Evolutionary conservation across 108 stramenopile species (phyloP), one percentile per base, ranked within the genome.

Genomic region (Epithemia pelagica): DNA sequence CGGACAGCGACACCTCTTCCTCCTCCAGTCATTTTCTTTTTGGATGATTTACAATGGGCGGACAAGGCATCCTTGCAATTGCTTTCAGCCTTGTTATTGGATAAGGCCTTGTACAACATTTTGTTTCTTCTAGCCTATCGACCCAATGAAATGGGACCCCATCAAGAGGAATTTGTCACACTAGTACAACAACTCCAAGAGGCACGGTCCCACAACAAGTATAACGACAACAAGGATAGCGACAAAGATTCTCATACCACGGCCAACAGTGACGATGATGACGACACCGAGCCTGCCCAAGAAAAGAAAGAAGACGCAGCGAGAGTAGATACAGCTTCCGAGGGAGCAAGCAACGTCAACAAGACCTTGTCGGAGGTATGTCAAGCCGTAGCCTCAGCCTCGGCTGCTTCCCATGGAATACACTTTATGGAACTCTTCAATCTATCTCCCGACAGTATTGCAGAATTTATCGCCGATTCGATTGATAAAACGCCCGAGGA

Each of bases 31-130:
- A 25, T 19, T 21, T 53, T 53, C 5, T 37, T 74, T 30, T 26
- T 79, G 28, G 82, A 83, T 62, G 85, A 86, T 64, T 46, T 86
- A 26, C 85, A 86, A 57, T 86, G 85, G 85, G 78, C 80, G 1
- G 85, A 86, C 65, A 28, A 57, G 1, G 58, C 66, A 1, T 79
- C 75, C 15, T 68, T 83, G n/a, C 75, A 79, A 62, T 30, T 70
- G 26, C 30, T 70, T 25, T 24, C 26, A 22, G 29, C 46, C 10
- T 2, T 70, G 29, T 27, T 5, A 10, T 46, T 46, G 37, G 37
- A 46, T 46, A 5, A 5, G 10, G 5, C 5, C 21, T 58, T 58
- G 57, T 21, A 58, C 57, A 7, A 7, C 21, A 27, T 20, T 21
- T 18, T 58, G 57, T 58, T 58, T 21, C 5, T 58, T 58, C 21